A percentile compares a stretch with the other conserved stretches of the same genome.
These are phyloP conservation scores for Penicillium fimorum DNA, from an alignment of 495 filamentous ascomycete species.

Conservation along the genomic window DNA sequence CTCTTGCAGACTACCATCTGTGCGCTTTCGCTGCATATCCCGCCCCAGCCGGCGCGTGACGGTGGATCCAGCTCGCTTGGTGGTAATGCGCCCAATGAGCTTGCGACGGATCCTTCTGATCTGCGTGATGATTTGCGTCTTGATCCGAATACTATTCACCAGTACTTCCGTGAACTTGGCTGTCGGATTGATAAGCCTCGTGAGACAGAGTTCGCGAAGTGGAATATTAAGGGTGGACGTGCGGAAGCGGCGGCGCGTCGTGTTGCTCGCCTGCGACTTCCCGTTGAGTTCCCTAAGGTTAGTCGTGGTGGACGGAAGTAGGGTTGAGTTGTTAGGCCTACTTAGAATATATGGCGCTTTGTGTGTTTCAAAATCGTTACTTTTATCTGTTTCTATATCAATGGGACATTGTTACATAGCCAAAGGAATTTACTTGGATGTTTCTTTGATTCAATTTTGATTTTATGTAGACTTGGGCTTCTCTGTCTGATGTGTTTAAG, in stretches of 20 bases:
- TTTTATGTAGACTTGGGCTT: not conserved
- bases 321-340: not conserved
- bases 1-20: constrained; percentile 68
- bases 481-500: no score
- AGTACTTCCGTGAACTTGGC: constrained; percentile 82
- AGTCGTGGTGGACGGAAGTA: constrained; percentile 40
- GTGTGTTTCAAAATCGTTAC: constrained; percentile 9
- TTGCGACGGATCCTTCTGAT: constrained; percentile 71
- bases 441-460: not conserved
- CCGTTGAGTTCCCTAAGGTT: constrained; percentile 77
- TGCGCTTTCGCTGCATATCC: constrained; percentile 57
- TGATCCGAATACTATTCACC: constrained; percentile 56
- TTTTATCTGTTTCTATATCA: constrained; percentile 23
- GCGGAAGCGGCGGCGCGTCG: constrained; percentile 59
- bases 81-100: constrained; percentile 66
- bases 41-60: constrained; percentile 39
- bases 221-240: constrained; percentile 53
- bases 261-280: constrained; percentile 69
- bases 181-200: constrained; percentile 50
- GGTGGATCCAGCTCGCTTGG: constrained; percentile 46
- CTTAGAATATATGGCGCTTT: constrained; percentile 30
- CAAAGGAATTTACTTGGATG: constrained; percentile 9
- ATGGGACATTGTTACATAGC: constrained; percentile 24
- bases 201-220: constrained; percentile 43
- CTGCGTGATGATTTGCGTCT: constrained; percentile 76